Conservation (phyloP, 176 grass and related monocot genomes). For the Phoenix dactylifera region DNA sequence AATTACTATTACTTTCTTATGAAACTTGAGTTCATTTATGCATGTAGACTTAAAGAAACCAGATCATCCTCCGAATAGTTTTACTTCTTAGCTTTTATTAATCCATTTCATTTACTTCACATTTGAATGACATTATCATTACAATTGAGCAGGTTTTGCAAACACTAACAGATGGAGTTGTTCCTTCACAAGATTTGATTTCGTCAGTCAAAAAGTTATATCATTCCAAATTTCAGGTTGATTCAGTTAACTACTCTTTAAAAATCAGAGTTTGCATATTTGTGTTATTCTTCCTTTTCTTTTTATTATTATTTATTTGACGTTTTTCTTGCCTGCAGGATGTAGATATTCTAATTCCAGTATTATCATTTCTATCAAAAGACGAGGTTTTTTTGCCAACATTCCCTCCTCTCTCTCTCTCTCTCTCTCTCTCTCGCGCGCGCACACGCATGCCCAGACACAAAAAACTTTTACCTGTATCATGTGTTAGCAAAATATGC, state of each 20-base stretch:
- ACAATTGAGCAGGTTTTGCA: constrained; percentile 65
- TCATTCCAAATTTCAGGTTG: constrained; percentile 68
- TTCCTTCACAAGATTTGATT: constrained; percentile 76
- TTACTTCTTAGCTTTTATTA: no score
- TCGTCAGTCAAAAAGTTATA: constrained; percentile 73
- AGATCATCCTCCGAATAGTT: no score
- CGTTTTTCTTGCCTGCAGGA: constrained; percentile 40
- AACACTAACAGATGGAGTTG: constrained; percentile 52
- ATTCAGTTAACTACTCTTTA: background rate
- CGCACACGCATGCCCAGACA: background rate
- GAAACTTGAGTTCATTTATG: no score
- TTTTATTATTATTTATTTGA: constrained; percentile 6
- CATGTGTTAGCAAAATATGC: no score
- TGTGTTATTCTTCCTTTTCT: background rate
- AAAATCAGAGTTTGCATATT: background rate
- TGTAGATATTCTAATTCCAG: constrained; percentile 68
- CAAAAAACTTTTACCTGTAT: no score
- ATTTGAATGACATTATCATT: constrained; percentile 17
- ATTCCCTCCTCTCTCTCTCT: background rate
- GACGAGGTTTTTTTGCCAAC: constrained; percentile 49
- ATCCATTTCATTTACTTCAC: constrained; percentile 3
- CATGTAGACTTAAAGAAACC: no score
- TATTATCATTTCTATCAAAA: constrained; percentile 72
- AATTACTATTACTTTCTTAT: no score
- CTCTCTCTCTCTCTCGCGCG: background rate